Evolutionary conservation across 2,329 filamentous ascomycete species (phyloP), one percentile per base, ranked within the genome.

Genomic region (Fusarium oxysporum): DNA sequence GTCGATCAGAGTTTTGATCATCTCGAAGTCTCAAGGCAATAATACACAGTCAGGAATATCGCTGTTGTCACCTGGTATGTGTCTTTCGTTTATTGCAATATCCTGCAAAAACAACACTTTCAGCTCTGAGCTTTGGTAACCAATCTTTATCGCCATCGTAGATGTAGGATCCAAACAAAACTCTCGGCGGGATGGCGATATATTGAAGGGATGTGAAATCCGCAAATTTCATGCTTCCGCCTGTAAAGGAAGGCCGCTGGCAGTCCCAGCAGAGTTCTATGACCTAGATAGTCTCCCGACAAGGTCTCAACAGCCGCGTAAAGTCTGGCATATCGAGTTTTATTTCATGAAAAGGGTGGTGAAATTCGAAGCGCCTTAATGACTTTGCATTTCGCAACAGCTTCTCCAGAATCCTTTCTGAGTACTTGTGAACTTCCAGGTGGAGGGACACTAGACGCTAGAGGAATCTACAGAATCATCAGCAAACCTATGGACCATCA

Each of bases 171-270:
- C 57, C 57, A 17, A 55, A 60, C 5, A 60, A 13, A 21, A 13
- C 47, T n/a, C 14, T 55, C 4, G 37, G 30, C 6, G 57, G 37
- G 23, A 17, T 4, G 3, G 37, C 37, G 1, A 60, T 38, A n/a
- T 60, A 33, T 7, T 38, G 28, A 1, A 60, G 21, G 8, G 45
- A 23, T 7, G 13, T 32, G n/a, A 60, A 60, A 4, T 54, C 5
- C 1, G n/a, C 45, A 17, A 60, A 54, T 13, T 38, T 32, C 13
- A 60, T 17, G 0, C 9, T n/a, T 8, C 2, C 19, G 6, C 21
- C 17, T 6, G 10, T 17, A n/a, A 54, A 54, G 19, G 10, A 6
- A 0, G 35, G 35, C 1, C 12, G 7, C 1, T 4, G 12, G 23
- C 35, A 54, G 5, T 43, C n/a, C 35, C 57, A 60, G 3, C 16